phyloP scores from a whole-genome alignment of 495 filamentous ascomycete genomes.

The Neurospora africana region DNA sequence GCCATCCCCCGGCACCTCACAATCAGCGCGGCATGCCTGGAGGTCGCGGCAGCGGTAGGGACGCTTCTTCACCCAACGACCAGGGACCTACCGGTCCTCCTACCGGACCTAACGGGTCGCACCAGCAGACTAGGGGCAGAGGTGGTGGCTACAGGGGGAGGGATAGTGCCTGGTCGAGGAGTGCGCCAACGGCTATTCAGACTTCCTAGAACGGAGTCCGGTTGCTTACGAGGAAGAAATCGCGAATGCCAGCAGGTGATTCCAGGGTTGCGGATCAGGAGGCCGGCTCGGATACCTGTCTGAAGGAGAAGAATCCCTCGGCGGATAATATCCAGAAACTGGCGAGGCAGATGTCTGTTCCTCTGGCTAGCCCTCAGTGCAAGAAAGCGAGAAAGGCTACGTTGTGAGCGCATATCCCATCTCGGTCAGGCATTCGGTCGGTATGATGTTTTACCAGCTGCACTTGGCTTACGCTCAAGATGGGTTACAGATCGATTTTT shows the following conservation, averaged over 20 bases:
- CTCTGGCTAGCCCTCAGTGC: background rate
- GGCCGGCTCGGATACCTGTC: background rate
- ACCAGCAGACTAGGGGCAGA: slow-evolving; percentile 7
- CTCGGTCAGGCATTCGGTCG: background rate
- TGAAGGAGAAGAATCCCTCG: background rate
- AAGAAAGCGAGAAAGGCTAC: background rate
- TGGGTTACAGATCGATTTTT: background rate
- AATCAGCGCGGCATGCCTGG: slow-evolving; percentile 1
- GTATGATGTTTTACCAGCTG: background rate
- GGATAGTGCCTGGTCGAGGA: slow-evolving; percentile 22
- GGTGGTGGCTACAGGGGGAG: slow-evolving; percentile 22
- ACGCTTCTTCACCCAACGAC: slow-evolving; percentile 12
- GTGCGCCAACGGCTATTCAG: slow-evolving; percentile 12
- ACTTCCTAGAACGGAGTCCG: slow-evolving; percentile 8
- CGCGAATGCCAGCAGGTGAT: background rate
- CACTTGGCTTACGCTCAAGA: background rate
- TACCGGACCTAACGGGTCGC: slow-evolving; percentile 5
- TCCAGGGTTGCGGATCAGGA: background rate
- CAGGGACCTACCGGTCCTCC: slow-evolving; percentile 7
- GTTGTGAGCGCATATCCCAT: background rate
- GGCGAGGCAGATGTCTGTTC: background rate
- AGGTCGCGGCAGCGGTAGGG: slow-evolving; percentile 5
- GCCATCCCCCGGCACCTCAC: slow-evolving; percentile 18
- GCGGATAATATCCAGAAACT: background rate
- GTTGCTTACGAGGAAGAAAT: background rate